Evolutionary conservation across 2,329 filamentous ascomycete genomes (phyloP).

Genomic region (Atkinsonella hypoxylon): DNA sequence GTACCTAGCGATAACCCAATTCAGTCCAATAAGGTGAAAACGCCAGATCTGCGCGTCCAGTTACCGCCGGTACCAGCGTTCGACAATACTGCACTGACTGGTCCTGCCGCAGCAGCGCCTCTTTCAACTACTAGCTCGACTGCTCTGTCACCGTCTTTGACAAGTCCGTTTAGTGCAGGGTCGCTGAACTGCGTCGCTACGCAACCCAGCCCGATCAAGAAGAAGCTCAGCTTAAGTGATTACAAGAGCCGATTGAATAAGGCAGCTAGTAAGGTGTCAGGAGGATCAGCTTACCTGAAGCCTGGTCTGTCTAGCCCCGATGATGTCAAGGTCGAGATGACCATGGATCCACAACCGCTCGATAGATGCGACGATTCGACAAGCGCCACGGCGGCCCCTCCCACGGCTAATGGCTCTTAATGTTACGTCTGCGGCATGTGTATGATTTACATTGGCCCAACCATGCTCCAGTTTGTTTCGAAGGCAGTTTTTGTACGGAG

Average conservation of each 20-base stretch:
- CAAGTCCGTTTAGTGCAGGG: conserved; percentile 31
- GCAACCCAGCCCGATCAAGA: conserved; percentile 50
- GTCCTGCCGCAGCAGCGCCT: conserved; percentile 25
- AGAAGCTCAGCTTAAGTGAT: conserved; percentile 55
- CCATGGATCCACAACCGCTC: conserved; percentile 17
- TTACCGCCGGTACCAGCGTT: conserved; percentile 44
- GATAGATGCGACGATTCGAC: conserved; percentile 18
- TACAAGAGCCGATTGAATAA: conserved; percentile 51
- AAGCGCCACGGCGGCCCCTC: conserved; percentile 4
- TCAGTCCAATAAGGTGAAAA: conserved; percentile 22
- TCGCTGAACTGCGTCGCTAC: conserved; percentile 31
- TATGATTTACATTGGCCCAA: conserved; percentile 3
- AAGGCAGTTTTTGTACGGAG: neutral
- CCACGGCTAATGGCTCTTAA: conserved; percentile 15
- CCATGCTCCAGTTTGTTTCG: neutral
- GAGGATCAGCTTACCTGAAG: conserved; percentile 19
- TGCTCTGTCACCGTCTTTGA: conserved; percentile 36
- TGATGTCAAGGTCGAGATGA: conserved; percentile 24
- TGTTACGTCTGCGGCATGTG: conserved; percentile 12
- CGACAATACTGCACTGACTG: conserved; percentile 24
- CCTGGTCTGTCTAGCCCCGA: conserved; percentile 23
- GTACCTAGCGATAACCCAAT: conserved; percentile 2
- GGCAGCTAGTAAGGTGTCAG: conserved; percentile 27
- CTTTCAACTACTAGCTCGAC: conserved; percentile 31
- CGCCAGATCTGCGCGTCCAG: conserved; percentile 40